These are phyloP conservation scores for Aspergillus sparsus DNA, from an alignment of 495 filamentous ascomycete species.

Conservation along the genomic window DNA sequence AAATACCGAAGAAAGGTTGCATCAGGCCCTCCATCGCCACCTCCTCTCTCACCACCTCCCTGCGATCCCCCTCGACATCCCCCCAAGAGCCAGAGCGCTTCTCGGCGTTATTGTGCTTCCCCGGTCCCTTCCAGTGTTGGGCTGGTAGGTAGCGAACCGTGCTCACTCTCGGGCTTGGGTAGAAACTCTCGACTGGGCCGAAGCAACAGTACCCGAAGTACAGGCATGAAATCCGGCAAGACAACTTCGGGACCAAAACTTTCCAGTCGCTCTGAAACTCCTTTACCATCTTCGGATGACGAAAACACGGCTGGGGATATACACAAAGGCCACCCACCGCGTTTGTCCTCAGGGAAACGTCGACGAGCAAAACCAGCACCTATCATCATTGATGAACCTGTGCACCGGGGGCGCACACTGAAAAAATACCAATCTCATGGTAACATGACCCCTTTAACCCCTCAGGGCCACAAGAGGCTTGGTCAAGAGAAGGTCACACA, in stretches of 20 bases:
- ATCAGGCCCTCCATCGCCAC: conserved; percentile 36
- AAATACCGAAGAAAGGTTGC: conserved; percentile 28
- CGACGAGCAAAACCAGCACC: conserved; percentile 19
- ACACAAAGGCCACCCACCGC: conserved; percentile 18
- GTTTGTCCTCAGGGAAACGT: conserved; percentile 7
- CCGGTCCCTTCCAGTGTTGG: conserved; percentile 4
- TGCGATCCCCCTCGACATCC: conserved; percentile 26
- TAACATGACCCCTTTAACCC: conserved; percentile 27
- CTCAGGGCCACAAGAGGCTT: conserved; percentile 27
- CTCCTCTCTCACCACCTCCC: conserved; percentile 34
- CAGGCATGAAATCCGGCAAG: conserved; percentile 28
- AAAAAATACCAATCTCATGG: conserved; percentile 14
- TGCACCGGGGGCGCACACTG: conserved; percentile 7
- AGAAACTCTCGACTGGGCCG: conserved; percentile 27
- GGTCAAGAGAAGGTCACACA: conserved; percentile 27
- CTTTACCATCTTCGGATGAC: conserved; percentile 47
- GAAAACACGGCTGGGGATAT: conserved; percentile 32
- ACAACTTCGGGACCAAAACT: conserved; percentile 27
- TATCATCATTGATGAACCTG: conserved; percentile 17
- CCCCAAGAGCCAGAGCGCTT: conserved; percentile 7
- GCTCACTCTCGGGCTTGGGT: conserved; percentile 18
- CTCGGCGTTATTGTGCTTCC: conserved; percentile 27
- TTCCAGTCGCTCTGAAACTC: conserved; percentile 30
- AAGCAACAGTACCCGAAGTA: conserved; percentile 34
- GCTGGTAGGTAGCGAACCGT: conserved; percentile 13